These are phyloP conservation scores for Brassica incana DNA, from an alignment of 345 rosid species.

Conservation along the genomic window DNA sequence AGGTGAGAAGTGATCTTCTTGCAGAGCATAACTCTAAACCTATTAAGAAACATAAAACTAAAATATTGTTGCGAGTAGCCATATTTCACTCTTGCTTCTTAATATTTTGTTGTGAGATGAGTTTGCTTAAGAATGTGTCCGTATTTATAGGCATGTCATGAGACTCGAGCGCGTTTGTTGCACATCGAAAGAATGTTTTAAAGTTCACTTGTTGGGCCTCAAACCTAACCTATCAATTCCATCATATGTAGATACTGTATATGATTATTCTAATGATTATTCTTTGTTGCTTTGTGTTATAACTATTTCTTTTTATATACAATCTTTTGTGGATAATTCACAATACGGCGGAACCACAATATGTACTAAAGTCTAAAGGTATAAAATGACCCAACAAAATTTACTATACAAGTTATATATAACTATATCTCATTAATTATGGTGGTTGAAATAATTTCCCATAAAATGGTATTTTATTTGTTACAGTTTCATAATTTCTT, in stretches of 20 bases:
- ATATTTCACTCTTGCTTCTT: conserved; percentile 12
- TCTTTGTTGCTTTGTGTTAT: not conserved
- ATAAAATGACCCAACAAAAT: not conserved
- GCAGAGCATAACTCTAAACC: conserved; percentile 42
- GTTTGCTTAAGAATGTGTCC: conserved; percentile 22
- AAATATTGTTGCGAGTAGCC: conserved; percentile 22
- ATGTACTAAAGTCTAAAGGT: not conserved
- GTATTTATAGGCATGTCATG: conserved; percentile 32
- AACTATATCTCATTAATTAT: not conserved
- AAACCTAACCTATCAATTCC: conserved; percentile 9
- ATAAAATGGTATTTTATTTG: not conserved
- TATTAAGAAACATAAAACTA: conserved; percentile 28
- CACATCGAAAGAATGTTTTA: conserved; percentile 15
- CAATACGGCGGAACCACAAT: not conserved
- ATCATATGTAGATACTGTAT: not conserved
- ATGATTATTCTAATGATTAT: not conserved
- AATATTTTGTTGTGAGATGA: conserved; percentile 17
- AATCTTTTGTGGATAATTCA: conserved; percentile 7
- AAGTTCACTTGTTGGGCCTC: conserved; percentile 21
- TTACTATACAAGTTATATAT: not conserved
- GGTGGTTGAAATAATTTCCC: not conserved
- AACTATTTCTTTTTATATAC: not conserved
- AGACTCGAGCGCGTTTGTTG: conserved; percentile 28
- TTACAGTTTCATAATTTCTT: not conserved
- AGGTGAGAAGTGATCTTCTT: conserved; percentile 26